Evolutionary conservation across 805 yeast species (phyloP), one percentile per base, ranked within the genome.

Genomic region (Teunomyces gatunensis): DNA sequence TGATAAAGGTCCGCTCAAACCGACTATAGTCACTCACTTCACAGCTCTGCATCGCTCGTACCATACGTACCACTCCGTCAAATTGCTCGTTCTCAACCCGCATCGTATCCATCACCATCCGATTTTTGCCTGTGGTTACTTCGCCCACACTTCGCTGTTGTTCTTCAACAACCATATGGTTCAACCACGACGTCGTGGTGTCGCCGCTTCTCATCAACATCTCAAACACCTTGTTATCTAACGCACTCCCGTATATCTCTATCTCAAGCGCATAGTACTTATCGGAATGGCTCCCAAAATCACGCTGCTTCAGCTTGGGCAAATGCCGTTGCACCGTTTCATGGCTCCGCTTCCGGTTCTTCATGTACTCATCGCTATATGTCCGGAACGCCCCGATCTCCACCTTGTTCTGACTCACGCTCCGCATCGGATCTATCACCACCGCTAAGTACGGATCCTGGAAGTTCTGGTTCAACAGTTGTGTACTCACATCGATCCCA

Each of bases 341-440:
- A 30, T 44, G 37, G 44, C 41, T 45, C 43, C 28, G 20, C 41
- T 40, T 37, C 23, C 20, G 33, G 33, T 20, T 48, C 45, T 49
- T 41, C 39, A 50, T 47, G 17, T 54, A 42, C 42, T 66, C 69
- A 25, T 75, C 78, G 39, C 75, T 73, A 51, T 78, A 79, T 0
- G 97, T 88, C 61, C 97, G 70, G 61, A 89, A 90, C 0, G 96
- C 96, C 1, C 96, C 97, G 47, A 90, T 86, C 41, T 87, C 94
- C 10, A 90, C 84, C 49, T 73, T 75, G 0, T 85, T 85, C 44
- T 84, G 81, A 11, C 75, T 65, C 3, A 71, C 59, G 1, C 92
- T 83, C 57, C 83, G 80, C 44, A 80, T 77, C 0, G 97, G 97
- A 65, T 90, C 97, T 44, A 91, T 78, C 6, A 90, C 97, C 27